Evolutionary conservation across 2,329 filamentous ascomycete species (phyloP).

Genomic region (Pseudocercospora eumusae): DNA sequence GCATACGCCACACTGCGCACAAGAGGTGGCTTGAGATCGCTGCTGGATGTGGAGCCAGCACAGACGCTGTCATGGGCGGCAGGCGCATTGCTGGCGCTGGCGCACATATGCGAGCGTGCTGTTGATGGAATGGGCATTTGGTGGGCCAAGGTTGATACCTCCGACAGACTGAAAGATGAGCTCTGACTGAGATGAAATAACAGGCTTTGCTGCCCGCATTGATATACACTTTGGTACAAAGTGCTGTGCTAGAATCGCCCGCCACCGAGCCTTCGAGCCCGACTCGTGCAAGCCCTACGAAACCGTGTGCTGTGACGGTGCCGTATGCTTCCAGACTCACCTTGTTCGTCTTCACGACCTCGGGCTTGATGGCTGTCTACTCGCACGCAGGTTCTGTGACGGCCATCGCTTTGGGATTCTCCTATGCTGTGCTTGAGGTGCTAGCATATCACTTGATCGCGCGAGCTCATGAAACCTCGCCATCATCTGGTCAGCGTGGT

Average conservation of each 20-base stretch:
- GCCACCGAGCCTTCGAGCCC: not conserved
- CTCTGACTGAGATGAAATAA: conserved; percentile 31
- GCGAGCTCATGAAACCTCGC: conserved; percentile 31
- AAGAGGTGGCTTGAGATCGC: conserved; percentile 28
- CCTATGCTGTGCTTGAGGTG: conserved; percentile 45
- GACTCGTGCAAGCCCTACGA: conserved; percentile 24
- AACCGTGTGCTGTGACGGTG: conserved; percentile 8
- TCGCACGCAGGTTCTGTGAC: conserved; percentile 39
- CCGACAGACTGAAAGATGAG: conserved; percentile 11
- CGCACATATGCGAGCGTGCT: conserved; percentile 49
- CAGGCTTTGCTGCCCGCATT: conserved; percentile 36
- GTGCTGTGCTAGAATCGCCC: conserved; percentile 23
- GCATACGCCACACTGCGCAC: conserved; percentile 38
- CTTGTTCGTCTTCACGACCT: conserved; percentile 40
- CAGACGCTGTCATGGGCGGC: conserved; percentile 43
- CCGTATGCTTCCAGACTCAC: conserved; percentile 34
- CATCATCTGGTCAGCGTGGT: conserved; percentile 29
- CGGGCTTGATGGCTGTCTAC: conserved; percentile 42
- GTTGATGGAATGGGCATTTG: conserved; percentile 48
- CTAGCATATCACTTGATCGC: conserved; percentile 47
- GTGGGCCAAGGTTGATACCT: conserved; percentile 47
- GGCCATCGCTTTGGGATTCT: conserved; percentile 45
- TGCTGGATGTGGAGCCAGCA: conserved; percentile 31
- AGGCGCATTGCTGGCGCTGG: conserved; percentile 46
- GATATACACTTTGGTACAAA: conserved; percentile 27